Evolutionary conservation across 768 basidiomycete genomes (phyloP), one percentile per base, ranked within the genome.

Genomic region (Galerina marginata): DNA sequence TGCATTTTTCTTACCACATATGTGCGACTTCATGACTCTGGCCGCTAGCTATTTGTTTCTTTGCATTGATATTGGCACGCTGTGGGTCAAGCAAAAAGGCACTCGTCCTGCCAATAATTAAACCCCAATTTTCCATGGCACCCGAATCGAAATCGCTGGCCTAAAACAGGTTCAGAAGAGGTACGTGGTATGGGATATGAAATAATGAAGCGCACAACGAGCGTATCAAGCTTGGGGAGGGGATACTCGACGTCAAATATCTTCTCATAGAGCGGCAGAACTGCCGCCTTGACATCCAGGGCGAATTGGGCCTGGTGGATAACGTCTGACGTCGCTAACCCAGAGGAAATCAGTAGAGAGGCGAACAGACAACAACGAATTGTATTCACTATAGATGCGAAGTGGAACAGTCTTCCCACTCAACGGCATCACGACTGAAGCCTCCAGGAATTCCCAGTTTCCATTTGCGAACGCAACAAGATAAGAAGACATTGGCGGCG

Each of bases 91-190:
- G 81, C 42, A 96, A 76, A 70, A 93, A 91, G 5, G 88, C 90
- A 40, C 80, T 86, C 1, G 94, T 95, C 44, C 95, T 80, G n/a
- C 95, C 96, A 12, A 90, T 96, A 71, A 97, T 97, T 56, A 96
- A 77, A 26, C 92, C 93, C 92, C 92, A 95, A 72, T 95, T 95
- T 74, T 96, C 96, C 95, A 96, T 95, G 2, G 91, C 90, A 60
- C 88, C 85, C 79, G 90, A 88, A 68, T 96, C 94, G 66, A 97
- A 97, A 71, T 97, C 95, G 56, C 84, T 85, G 3, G 88, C 94
- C 83, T 86, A 12, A 4, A 11, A n/a, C 4, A 4, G 40, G 14
- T 37, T 44, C 14, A 53, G 36, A 23, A 12, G 20, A 39, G 52
- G 33, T 20, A 74, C 86, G 59, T 71, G 87, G 20, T 20, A 20